A percentile compares a stretch with the other conserved stretches of the same genome.
Evolutionary conservation across 1,139 yeast species (phyloP).

Genomic region (Saccharomyces hybrid): DNA sequence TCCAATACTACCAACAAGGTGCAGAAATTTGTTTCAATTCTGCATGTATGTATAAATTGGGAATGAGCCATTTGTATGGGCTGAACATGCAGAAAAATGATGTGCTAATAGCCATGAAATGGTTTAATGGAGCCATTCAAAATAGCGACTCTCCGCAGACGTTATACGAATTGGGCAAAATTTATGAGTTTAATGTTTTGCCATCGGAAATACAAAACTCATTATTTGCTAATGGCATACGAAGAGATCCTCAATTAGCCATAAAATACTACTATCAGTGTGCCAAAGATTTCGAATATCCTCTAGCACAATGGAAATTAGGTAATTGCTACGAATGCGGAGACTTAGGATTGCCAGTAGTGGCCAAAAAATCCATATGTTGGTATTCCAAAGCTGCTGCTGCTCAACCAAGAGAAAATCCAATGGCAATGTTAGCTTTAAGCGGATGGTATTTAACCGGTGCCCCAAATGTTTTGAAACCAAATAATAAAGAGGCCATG

Average conservation of each 20-base stretch:
- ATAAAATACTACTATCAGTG: conserved; percentile 66
- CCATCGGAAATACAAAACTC: conserved; percentile 12
- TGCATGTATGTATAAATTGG: conserved; percentile 61
- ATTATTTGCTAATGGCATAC: conserved; percentile 18
- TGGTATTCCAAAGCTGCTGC: conserved; percentile 48
- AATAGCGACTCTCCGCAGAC: conserved; percentile 41
- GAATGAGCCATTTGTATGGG: conserved; percentile 54
- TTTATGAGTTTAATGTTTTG: conserved; percentile 53
- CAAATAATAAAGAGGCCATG: conserved; percentile 73
- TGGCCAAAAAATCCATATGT: conserved; percentile 70
- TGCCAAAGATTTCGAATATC: conserved; percentile 59
- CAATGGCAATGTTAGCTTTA: conserved; percentile 83
- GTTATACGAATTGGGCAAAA: conserved; percentile 57
- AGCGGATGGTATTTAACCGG: conserved; percentile 93
- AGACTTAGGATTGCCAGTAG: conserved; percentile 55
- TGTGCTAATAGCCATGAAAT: conserved; percentile 43
- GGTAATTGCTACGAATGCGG: conserved; percentile 90
- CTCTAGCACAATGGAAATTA: conserved; percentile 77
- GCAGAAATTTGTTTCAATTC: conserved; percentile 50
- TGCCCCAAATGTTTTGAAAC: conserved; percentile 57
- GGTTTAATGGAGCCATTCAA: conserved; percentile 52
- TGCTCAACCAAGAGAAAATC: conserved; percentile 47
- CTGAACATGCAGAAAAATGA: conserved; percentile 17
- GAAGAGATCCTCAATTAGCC: conserved; percentile 49
- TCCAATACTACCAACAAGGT: conserved; percentile 48